Evolutionary conservation across 164 flowering plant genomes (phyloP).

Genomic region (Chimonanthus salicifolius): DNA sequence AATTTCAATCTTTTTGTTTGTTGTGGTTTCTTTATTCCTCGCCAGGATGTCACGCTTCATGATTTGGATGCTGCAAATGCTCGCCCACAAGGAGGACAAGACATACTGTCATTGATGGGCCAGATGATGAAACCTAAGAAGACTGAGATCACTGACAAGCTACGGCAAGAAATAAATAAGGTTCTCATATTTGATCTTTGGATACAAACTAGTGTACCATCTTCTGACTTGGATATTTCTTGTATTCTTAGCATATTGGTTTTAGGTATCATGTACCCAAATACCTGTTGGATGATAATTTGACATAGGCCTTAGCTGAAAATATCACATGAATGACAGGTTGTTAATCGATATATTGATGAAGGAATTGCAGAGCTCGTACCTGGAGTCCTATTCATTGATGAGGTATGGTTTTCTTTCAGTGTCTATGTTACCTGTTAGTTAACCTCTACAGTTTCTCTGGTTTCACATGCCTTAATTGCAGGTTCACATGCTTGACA

Average conservation of each 20-base stretch:
- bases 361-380: slow-evolving; percentile 97
- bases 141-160: slow-evolving; percentile 94
- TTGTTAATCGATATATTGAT: slow-evolving; percentile 84
- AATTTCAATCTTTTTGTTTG: background rate
- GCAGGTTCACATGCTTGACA: slow-evolving; percentile 97
- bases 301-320: slow-evolving; percentile 6
- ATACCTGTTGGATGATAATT: background rate
- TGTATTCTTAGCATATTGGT: background rate
- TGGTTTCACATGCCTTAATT: slow-evolving; percentile 25
- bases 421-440: slow-evolving; percentile 5
- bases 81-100: slow-evolving; percentile 70
- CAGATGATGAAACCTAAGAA: slow-evolving; percentile 98
- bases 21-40: slow-evolving; percentile 5
- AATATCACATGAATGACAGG: slow-evolving; percentile 37
- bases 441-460: background rate
- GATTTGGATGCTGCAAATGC: slow-evolving; percentile 70
- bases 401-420: slow-evolving; percentile 42
- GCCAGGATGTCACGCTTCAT: slow-evolving; percentile 56
- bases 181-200: slow-evolving; percentile 36
- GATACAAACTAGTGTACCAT: background rate
- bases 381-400: slow-evolving; percentile 93
- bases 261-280: background rate
- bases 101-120: slow-evolving; percentile 56
- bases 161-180: slow-evolving; percentile 93
- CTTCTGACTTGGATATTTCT: background rate